Conservation (phyloP, 257 asterid genomes). For the Cinchona pubescens region DNA sequence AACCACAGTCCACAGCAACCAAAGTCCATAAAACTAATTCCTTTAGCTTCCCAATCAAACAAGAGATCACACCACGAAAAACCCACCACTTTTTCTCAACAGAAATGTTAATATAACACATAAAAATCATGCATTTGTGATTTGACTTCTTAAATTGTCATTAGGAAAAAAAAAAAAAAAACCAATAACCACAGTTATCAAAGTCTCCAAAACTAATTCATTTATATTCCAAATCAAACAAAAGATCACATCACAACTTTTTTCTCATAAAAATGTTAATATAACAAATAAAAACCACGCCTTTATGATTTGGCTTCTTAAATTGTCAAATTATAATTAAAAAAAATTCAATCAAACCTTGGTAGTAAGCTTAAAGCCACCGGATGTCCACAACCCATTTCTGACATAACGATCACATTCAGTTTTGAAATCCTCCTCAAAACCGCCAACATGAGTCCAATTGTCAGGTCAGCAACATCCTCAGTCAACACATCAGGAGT, state of each 20-base stretch:
- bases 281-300: background rate
- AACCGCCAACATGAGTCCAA: slow-evolving; percentile 67
- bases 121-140: too few relatives aligned
- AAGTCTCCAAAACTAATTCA: background rate
- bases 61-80: background rate
- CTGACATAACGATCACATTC: slow-evolving; percentile 66
- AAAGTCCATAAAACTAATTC: background rate
- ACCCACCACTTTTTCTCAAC: background rate
- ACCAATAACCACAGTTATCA: background rate
- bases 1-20: background rate
- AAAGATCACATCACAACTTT: too few relatives aligned
- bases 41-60: background rate
- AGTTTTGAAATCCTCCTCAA: slow-evolving; percentile 61
- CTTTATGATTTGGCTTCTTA: too few relatives aligned
- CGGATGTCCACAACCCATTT: slow-evolving; percentile 57
- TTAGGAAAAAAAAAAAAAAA: too few relatives aligned
- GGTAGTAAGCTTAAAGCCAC: slow-evolving; percentile 60
- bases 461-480: slow-evolving; percentile 90
- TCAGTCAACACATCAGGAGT: slow-evolving; percentile 90
- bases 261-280: too few relatives aligned
- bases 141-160: too few relatives aligned
- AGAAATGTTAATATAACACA: background rate
- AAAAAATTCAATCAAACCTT: slow-evolving; percentile 41
- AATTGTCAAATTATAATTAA: too few relatives aligned
- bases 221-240: too few relatives aligned